Percentiles rank a stretch among this genome's conserved stretches.
Conservation (phyloP, 192 early-diverging fungal genomes). For the Coemansia sp. region DNA sequence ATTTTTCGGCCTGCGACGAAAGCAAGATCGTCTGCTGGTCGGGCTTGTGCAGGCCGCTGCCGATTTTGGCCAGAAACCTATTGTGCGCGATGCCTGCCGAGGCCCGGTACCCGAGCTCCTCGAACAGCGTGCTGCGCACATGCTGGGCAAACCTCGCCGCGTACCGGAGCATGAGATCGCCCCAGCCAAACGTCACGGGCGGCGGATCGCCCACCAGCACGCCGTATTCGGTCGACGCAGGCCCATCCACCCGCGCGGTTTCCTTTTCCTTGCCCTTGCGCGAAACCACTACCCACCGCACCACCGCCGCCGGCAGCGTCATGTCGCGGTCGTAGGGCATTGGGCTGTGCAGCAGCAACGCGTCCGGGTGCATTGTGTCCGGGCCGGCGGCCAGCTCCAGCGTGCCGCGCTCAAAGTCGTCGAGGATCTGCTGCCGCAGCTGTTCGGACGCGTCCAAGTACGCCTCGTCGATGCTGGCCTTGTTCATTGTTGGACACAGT, state of each 20-base stretch:
- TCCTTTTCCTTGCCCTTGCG: slow-evolving; percentile 48
- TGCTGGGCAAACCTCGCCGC: slow-evolving; percentile 66
- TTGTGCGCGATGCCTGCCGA: slow-evolving; percentile 83
- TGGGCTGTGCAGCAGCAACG: not conserved
- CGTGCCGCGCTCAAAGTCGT: slow-evolving; percentile 24
- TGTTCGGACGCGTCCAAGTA: slow-evolving; percentile 79
- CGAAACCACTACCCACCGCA: slow-evolving; percentile 27
- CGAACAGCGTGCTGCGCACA: slow-evolving; percentile 58
- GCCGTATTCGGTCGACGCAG: slow-evolving; percentile 41
- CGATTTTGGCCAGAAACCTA: slow-evolving; percentile 80
- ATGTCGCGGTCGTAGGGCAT: not conserved
- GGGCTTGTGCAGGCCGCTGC: slow-evolving; percentile 81
- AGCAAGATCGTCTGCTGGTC: slow-evolving; percentile 71
- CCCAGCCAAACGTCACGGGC: slow-evolving; percentile 52
- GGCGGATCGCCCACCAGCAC: slow-evolving; percentile 44
- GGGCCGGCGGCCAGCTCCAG: slow-evolving; percentile 10
- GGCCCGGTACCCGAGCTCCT: slow-evolving; percentile 74
- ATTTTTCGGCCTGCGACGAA: slow-evolving; percentile 50
- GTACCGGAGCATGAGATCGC: slow-evolving; percentile 73
- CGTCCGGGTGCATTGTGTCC: slow-evolving; percentile 1
- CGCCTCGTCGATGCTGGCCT: slow-evolving; percentile 81
- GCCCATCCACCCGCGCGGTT: slow-evolving; percentile 5
- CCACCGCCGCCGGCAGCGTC: slow-evolving; percentile 9
- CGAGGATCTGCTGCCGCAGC: slow-evolving; percentile 53
- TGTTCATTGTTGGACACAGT: slow-evolving; percentile 58